Evolutionary conservation across 495 filamentous ascomycete genomes (phyloP), one percentile per base, ranked within the genome.

Genomic region (Hypoxylon lienhwacheense): DNA sequence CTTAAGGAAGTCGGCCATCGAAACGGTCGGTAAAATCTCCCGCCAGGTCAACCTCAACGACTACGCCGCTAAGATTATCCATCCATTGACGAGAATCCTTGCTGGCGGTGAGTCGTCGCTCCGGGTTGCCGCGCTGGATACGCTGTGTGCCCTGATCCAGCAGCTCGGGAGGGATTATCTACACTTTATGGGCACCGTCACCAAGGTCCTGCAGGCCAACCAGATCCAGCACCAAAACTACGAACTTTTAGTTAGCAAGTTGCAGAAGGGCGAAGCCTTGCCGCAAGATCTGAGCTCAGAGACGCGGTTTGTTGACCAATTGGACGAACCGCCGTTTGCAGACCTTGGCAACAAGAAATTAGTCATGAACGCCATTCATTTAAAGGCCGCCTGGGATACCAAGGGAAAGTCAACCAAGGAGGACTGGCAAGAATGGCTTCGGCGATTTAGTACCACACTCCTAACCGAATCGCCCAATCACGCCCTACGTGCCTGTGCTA

Each of bases 361-460:
- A 40, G 89, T 91, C 26, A 88, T 96, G 47, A 99, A 97, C 59
- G 91, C 96, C 44, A 89, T 97, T 62, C 93, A 99, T 75, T 78
- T 99, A 7, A 96, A 96, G 68, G 89, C 89, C 53, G 93, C 95
- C 1, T 99, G 95, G 93, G 95, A 97, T 59, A 90, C 95, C 2
- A 89, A 84, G 26, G 88, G 93, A 46, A 93, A 95, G 66, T 96
- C 93, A 12, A 99, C 93, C 1, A 84, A 88, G 39, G 93, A 99
- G 66, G 93, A 99, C 70, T 99, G 93, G 93, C 88, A 95, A 55
- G 93, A 99, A 70, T 99, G 93, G 93, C 96, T 97, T 68, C 81
- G 95, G 41, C 81, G 95, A 16, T 95, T 97, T 68, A 96, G 91
- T 62, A 89, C 96, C 14, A 95, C 96, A 58, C 79, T 99, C 15